Evolutionary conservation across 495 filamentous ascomycete species (phyloP).

Genomic region (Lophiostoma macrostomum): DNA sequence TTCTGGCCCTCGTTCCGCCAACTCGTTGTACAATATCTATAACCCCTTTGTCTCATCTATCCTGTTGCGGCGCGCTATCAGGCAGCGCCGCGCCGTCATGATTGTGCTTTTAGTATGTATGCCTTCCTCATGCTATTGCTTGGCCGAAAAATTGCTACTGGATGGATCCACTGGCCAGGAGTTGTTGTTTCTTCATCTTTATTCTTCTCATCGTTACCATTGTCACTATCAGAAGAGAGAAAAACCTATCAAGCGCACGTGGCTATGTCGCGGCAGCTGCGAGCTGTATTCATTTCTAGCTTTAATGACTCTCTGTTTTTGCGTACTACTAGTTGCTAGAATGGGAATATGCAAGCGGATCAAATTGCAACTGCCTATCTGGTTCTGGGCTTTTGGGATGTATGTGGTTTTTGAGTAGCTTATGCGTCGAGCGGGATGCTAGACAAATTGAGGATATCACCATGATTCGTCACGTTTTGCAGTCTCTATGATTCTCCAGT

Average conservation of each 20-base stretch:
- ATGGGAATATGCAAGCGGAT: too few relatives aligned
- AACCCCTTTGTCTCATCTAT: neutral
- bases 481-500: too few relatives aligned
- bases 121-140: neutral
- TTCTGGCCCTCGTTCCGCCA: constrained; percentile 29
- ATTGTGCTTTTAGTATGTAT: constrained; percentile 1
- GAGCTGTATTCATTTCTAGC: constrained; percentile 5
- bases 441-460: too few relatives aligned
- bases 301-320: constrained; percentile 14
- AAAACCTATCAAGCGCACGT: constrained; percentile 12
- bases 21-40: constrained; percentile 27
- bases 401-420: too few relatives aligned
- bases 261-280: constrained; percentile 27
- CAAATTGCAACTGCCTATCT: too few relatives aligned
- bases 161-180: neutral
- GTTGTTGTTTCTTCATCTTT: too few relatives aligned
- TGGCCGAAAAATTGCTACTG: constrained; percentile 13
- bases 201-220: too few relatives aligned
- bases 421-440: too few relatives aligned
- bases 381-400: too few relatives aligned
- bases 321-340: neutral
- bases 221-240: neutral
- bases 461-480: too few relatives aligned
- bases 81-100: constrained; percentile 5
- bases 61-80: neutral